Evolutionary conservation across 2,329 filamentous ascomycete species (phyloP).

Genomic region (Penicillium griseofulvum): DNA sequence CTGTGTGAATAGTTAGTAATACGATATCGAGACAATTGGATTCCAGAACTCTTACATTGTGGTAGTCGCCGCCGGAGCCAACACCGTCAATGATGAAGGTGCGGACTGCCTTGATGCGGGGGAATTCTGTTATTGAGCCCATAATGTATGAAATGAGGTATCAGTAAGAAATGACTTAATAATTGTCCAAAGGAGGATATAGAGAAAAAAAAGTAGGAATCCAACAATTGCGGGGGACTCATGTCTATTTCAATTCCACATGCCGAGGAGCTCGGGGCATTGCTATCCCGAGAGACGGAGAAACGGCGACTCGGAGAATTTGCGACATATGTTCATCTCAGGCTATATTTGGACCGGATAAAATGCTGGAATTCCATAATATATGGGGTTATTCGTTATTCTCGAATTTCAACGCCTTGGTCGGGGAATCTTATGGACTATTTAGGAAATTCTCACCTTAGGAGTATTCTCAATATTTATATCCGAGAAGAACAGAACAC

Average conservation of each 20-base stretch:
- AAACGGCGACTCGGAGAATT: background rate
- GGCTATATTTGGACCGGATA: no score
- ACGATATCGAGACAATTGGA: background rate
- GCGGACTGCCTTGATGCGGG: constrained; percentile 46
- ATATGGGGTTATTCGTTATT: no score
- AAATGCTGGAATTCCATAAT: background rate
- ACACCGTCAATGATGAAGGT: constrained; percentile 49
- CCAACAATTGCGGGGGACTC: constrained; percentile 11
- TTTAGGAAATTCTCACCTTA: no score
- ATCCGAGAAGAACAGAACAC: no score
- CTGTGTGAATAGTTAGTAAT: constrained; percentile 16
- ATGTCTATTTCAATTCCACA: constrained; percentile 1
- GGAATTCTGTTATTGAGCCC: constrained; percentile 36
- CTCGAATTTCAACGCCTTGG: no score
- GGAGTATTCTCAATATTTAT: no score
- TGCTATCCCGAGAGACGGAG: constrained; percentile 27
- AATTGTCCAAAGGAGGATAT: background rate
- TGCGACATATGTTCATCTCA: background rate
- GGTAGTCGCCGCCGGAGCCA: constrained; percentile 61
- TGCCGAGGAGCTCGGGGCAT: constrained; percentile 28
- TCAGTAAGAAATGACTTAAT: background rate
- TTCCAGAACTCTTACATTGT: constrained; percentile 64
- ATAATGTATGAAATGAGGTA: constrained; percentile 22
- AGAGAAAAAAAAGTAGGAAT: constrained; percentile 6
- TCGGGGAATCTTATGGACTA: no score